These are phyloP conservation scores for Phytophthora sp. DNA, from an alignment of 352 stramenopile genomes.

Conservation along the genomic window DNA sequence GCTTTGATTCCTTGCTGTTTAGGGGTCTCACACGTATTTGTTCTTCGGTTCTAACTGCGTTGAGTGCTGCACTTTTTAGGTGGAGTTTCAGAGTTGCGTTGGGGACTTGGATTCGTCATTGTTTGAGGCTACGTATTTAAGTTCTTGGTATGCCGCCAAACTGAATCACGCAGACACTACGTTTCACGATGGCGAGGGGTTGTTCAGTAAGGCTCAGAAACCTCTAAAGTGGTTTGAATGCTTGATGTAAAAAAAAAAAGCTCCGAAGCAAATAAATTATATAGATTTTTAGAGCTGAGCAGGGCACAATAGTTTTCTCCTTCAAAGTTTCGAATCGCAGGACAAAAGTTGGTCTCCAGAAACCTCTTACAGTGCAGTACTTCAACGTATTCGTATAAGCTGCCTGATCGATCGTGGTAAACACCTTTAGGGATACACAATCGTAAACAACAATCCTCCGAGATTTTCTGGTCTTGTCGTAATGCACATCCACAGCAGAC, in stretches of 20 bases:
- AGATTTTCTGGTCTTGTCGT: constrained; percentile 1
- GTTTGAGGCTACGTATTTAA: constrained; percentile 36
- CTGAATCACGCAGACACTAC: constrained; percentile 54
- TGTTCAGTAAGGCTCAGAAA: constrained; percentile 44
- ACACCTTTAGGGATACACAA: not conserved
- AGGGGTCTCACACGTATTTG: not conserved
- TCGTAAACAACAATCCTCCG: constrained; percentile 1
- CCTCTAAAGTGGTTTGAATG: constrained; percentile 63
- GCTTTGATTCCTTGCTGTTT: not conserved
- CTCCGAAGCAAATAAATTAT: too few species aligned
- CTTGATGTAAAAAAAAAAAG: constrained; percentile 32
- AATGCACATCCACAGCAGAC: not conserved
- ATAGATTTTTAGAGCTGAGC: too few species aligned
- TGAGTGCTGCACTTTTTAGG: constrained; percentile 7
- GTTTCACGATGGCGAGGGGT: constrained; percentile 49
- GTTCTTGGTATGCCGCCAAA: constrained; percentile 41
- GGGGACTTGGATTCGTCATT: constrained; percentile 29
- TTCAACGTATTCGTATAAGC: too few species aligned
- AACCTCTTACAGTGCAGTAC: too few species aligned
- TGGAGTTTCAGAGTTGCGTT: constrained; percentile 59
- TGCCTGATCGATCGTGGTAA: too few species aligned
- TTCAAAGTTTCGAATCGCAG: too few species aligned
- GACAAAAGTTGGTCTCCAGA: too few species aligned
- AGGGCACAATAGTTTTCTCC: too few species aligned
- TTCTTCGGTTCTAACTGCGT: not conserved